These are phyloP conservation scores for Apiotrichum brassicae DNA, from an alignment of 1,284 basidiomycete species.

Conservation along the genomic window DNA sequence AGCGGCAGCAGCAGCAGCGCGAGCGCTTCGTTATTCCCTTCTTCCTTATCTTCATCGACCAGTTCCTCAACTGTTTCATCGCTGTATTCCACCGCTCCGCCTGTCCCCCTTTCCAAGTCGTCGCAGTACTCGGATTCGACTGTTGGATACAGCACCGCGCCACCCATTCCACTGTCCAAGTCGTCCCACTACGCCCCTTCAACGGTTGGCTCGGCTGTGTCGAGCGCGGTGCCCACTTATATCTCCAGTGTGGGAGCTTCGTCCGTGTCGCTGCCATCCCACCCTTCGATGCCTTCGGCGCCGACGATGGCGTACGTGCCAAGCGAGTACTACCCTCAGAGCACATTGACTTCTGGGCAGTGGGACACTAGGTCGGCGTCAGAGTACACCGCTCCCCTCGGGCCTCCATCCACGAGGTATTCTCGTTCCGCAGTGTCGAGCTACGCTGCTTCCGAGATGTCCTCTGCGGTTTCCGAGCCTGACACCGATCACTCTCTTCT, in stretches of 20 bases:
- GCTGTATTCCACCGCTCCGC: constrained; percentile 12
- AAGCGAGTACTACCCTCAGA: neutral
- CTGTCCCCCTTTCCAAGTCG: constrained; percentile 21
- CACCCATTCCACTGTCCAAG: constrained; percentile 23
- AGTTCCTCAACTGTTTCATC: neutral
- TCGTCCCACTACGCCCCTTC: neutral
- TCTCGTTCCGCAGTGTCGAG: neutral
- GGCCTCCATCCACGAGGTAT: neutral
- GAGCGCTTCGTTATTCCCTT: too few relatives aligned
- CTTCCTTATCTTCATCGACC: too few relatives aligned
- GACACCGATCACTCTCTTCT: constrained; percentile 30
- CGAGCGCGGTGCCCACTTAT: neutral
- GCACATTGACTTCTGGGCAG: neutral
- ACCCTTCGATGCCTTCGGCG: neutral
- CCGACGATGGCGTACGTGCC: neutral
- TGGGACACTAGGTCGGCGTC: too few relatives aligned
- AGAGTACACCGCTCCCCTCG: too few relatives aligned
- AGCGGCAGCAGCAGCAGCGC: neutral
- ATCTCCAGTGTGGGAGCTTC: constrained; percentile 48
- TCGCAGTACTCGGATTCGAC: neutral
- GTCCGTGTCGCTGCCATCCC: neutral
- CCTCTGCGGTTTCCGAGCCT: constrained; percentile 35
- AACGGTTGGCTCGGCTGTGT: neutral
- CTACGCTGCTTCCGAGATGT: neutral
- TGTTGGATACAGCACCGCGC: constrained; percentile 16